phyloP scores from a whole-genome alignment of 164 flowering plant genomes.

The Brasenia schreberi region DNA sequence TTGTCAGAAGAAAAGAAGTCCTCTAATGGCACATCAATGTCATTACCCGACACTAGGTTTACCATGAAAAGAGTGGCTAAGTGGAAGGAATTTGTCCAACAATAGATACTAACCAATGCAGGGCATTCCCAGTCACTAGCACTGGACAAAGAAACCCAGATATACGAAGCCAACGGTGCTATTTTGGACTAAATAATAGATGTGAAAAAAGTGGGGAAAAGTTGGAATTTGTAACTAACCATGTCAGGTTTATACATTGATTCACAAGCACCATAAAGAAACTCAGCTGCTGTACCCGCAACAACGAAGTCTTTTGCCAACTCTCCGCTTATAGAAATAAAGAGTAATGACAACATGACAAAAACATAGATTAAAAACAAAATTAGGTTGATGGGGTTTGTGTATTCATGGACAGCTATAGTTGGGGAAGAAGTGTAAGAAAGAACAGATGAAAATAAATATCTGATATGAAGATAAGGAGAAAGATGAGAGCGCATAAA shows the following conservation, averaged over 20 bases:
- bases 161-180: not conserved
- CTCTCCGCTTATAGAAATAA: conserved; percentile 37
- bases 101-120: not conserved
- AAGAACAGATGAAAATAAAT: too few species aligned
- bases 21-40: too few species aligned
- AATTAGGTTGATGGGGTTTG: too few species aligned
- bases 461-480: too few species aligned
- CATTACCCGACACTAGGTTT: not conserved
- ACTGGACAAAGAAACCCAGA: not conserved
- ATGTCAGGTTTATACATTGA: conserved; percentile 91
- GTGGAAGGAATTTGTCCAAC: not conserved
- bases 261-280: conserved; percentile 96
- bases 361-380: too few species aligned
- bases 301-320: conserved; percentile 96
- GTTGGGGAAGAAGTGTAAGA: too few species aligned
- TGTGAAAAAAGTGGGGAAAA: not conserved
- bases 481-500: too few species aligned
- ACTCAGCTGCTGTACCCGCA: conserved; percentile 87
- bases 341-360: not conserved
- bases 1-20: too few species aligned
- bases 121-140: not conserved
- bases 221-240: conserved; percentile 33
- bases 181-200: not conserved
- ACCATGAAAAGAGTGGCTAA: too few species aligned
- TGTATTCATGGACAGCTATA: too few species aligned